Evolutionary conservation across 495 filamentous ascomycete species (phyloP).

Genomic region (Aspergillus avenaceus): DNA sequence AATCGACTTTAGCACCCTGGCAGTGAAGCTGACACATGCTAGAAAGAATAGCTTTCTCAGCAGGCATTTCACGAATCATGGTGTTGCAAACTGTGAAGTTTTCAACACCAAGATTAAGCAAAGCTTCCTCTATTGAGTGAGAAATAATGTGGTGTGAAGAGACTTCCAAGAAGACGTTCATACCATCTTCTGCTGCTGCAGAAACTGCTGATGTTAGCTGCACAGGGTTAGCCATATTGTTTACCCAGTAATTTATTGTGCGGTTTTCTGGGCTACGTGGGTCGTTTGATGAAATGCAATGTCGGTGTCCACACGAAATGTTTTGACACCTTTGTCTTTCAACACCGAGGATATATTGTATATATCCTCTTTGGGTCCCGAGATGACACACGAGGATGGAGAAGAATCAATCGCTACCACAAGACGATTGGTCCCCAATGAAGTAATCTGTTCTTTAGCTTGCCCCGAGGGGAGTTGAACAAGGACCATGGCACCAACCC

Average conservation of each 20-base stretch:
- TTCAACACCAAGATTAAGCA: slow-evolving; percentile 24
- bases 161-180: slow-evolving; percentile 30
- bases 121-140: slow-evolving; percentile 32
- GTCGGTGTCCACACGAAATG: slow-evolving; percentile 24
- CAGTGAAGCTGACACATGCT: slow-evolving; percentile 32
- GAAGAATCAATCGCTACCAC: slow-evolving; percentile 42
- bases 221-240: slow-evolving; percentile 18
- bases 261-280: slow-evolving; percentile 15
- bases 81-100: slow-evolving; percentile 26
- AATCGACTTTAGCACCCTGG: slow-evolving; percentile 42
- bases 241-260: slow-evolving; percentile 17
- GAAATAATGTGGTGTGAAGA: slow-evolving; percentile 32
- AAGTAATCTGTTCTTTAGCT: slow-evolving; percentile 14
- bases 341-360: slow-evolving; percentile 7
- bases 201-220: slow-evolving; percentile 21
- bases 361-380: slow-evolving; percentile 21
- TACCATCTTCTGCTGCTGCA: slow-evolving; percentile 30
- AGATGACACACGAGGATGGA: slow-evolving; percentile 36
- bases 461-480: slow-evolving; percentile 44
- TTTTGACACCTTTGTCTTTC: slow-evolving; percentile 19
- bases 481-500: slow-evolving; percentile 49
- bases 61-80: slow-evolving; percentile 24
- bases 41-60: slow-evolving; percentile 8
- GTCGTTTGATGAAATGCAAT: slow-evolving; percentile 27
- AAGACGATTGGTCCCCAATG: slow-evolving; percentile 14